Percentiles rank a stretch among this genome's conserved stretches.
phyloP scores from a whole-genome alignment of 1,139 yeast genomes.

The Hanseniaspora gamundiae region DNA sequence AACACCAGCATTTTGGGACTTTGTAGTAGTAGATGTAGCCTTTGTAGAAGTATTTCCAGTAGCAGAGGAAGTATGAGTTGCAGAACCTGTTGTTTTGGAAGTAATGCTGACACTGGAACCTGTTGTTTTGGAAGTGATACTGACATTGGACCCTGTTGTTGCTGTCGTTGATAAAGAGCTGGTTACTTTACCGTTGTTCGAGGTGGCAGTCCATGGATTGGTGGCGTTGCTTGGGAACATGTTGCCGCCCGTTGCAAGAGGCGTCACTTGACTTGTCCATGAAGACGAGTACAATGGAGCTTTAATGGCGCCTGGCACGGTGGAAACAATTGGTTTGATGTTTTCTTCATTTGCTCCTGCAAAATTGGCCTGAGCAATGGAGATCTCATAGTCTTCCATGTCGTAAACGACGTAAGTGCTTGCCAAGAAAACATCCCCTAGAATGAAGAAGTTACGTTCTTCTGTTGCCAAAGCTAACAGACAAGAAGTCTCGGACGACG shows the following conservation, averaged over 20 bases:
- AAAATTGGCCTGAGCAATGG: constrained; percentile 49
- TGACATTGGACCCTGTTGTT: too few relatives aligned
- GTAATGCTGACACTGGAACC: neutral
- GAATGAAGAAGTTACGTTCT: too few relatives aligned
- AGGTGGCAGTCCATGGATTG: constrained; percentile 7
- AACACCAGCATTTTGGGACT: too few relatives aligned
- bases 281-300: constrained; percentile 9
- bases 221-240: constrained; percentile 2
- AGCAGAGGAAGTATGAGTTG: neutral
- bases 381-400: constrained; percentile 49
- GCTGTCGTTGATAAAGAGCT: neutral
- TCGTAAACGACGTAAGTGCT: constrained; percentile 41
- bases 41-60: neutral
- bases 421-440: constrained; percentile 12
- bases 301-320: constrained; percentile 8
- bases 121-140: too few relatives aligned
- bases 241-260: constrained; percentile 1
- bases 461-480: too few relatives aligned
- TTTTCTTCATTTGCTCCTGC: constrained; percentile 13
- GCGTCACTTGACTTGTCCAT: constrained; percentile 2
- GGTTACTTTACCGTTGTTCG: constrained; percentile 1
- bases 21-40: too few relatives aligned
- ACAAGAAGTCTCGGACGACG: too few relatives aligned
- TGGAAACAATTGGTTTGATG: constrained; percentile 5
- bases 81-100: neutral